Conservation (phyloP, 2,329 filamentous ascomycete species). For the Colletotrichum sp. region DNA sequence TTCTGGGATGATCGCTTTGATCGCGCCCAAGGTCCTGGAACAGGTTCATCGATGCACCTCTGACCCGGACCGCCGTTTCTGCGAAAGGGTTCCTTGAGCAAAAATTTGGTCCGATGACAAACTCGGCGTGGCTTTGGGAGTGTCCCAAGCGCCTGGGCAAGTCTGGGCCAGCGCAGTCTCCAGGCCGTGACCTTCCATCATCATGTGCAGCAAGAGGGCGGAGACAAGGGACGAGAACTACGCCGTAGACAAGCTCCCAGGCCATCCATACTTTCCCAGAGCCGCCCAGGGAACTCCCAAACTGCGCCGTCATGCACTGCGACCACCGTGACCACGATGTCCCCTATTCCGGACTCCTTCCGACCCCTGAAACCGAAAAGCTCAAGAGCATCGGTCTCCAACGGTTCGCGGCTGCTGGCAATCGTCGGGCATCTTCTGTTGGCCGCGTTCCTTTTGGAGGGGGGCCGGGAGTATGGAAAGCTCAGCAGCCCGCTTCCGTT, state of each 20-base stretch:
- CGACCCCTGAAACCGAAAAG: conserved; percentile 11
- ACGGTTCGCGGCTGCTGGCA: not conserved
- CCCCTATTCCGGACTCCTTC: conserved; percentile 10
- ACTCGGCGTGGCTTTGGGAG: not conserved
- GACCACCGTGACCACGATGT: not conserved
- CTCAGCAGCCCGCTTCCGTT: conserved; percentile 1
- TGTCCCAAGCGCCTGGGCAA: not conserved
- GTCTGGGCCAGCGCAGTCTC: not conserved
- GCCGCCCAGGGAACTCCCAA: not conserved
- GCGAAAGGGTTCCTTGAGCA: not conserved
- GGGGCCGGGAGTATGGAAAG: not conserved
- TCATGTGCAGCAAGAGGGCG: not conserved
- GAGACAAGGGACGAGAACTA: not conserved
- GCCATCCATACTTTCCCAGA: not conserved
- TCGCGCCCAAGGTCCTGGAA: conserved; percentile 7
- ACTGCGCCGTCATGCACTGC: not conserved
- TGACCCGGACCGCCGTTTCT: not conserved
- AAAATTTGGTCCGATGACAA: conserved; percentile 6
- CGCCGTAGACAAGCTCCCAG: not conserved
- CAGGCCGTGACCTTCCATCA: conserved; percentile 5
- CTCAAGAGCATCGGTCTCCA: not conserved
- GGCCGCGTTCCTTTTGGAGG: not conserved
- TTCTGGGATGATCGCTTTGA: conserved; percentile 8
- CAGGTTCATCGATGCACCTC: conserved; percentile 4
- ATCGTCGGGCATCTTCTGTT: not conserved